Conservation (phyloP, 1,284 basidiomycete species). For the Megacollybia platyphylla region DNA sequence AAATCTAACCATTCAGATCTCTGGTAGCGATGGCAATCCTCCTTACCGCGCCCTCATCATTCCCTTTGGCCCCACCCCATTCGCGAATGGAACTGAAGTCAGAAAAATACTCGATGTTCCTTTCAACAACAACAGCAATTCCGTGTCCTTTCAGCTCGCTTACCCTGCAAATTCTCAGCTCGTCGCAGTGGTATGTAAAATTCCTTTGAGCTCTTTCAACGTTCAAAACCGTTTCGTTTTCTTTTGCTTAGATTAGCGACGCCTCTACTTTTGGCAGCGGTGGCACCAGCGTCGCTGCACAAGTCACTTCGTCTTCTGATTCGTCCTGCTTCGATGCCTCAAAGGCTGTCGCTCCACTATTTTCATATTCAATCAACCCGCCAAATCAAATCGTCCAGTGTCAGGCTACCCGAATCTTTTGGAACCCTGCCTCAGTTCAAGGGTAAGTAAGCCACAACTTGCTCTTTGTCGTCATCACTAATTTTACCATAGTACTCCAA, state of each 20-base stretch:
- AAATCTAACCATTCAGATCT: conserved; percentile 42
- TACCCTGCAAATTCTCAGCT: conserved; percentile 61
- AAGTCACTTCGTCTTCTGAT: conserved; percentile 38
- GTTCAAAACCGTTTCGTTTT: conserved; percentile 1
- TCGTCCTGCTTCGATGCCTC: conserved; percentile 48
- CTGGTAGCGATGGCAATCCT: conserved; percentile 37
- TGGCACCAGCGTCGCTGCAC: conserved; percentile 55
- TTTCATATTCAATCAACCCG: conserved; percentile 49
- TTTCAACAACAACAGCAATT: conserved; percentile 29
- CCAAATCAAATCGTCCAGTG: conserved; percentile 53
- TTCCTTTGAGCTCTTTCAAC: conserved; percentile 2
- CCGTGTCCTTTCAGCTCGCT: conserved; percentile 42
- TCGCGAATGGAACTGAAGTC: conserved; percentile 48
- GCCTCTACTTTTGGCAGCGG: conserved; percentile 56
- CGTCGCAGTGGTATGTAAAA: conserved; percentile 55
- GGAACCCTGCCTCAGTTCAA: conserved; percentile 34
- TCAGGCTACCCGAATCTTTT: conserved; percentile 44
- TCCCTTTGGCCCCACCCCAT: conserved; percentile 50
- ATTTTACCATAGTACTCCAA: conserved; percentile 7
- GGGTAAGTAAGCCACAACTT: conserved; percentile 36
- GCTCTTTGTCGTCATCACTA: background rate
- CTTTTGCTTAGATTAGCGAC: conserved; percentile 49
- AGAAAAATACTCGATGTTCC: conserved; percentile 44
- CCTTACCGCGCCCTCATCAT: conserved; percentile 57
- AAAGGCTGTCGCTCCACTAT: conserved; percentile 33